Percentiles rank a stretch among this genome's conserved stretches.
These are phyloP conservation scores for Phyllosticta citribraziliensis DNA, from an alignment of 2,329 filamentous ascomycete species.

Conservation along the genomic window DNA sequence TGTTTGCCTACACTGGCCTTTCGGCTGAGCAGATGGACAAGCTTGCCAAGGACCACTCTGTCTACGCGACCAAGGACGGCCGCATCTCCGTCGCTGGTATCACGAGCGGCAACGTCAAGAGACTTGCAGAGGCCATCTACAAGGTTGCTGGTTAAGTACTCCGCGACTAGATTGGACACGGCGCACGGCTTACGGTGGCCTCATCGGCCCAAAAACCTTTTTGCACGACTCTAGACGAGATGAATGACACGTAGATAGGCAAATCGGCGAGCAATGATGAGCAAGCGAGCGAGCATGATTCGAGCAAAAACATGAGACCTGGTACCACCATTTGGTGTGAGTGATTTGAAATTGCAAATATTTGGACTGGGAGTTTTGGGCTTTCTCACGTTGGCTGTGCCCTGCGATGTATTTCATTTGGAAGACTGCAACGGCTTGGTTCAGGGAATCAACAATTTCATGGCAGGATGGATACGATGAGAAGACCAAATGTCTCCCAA, in stretches of 20 bases:
- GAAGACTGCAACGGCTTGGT: neutral
- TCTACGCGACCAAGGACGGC: conserved; percentile 92
- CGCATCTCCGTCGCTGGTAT: conserved; percentile 81
- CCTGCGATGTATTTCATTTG: neutral
- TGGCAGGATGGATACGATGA: neutral
- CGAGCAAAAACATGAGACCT: neutral
- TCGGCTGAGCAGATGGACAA: conserved; percentile 83
- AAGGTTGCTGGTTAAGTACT: conserved; percentile 57
- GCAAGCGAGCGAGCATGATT: neutral
- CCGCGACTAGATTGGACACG: neutral
- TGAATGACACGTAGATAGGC: neutral
- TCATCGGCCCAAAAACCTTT: neutral
- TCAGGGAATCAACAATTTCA: neutral
- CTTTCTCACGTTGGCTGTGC: neutral
- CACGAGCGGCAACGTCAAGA: conserved; percentile 67
- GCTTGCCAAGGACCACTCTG: conserved; percentile 89
- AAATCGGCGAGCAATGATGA: neutral
- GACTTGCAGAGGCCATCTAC: conserved; percentile 74
- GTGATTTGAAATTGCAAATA: neutral
- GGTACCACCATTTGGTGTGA: neutral
- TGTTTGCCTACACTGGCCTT: conserved; percentile 98
- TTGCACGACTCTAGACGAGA: neutral
- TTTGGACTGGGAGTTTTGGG: neutral
- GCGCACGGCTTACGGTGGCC: neutral
- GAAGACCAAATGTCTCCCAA: neutral